phyloP scores from a whole-genome alignment of 78 protist species.

The Polysphondylium violaceum region DNA sequence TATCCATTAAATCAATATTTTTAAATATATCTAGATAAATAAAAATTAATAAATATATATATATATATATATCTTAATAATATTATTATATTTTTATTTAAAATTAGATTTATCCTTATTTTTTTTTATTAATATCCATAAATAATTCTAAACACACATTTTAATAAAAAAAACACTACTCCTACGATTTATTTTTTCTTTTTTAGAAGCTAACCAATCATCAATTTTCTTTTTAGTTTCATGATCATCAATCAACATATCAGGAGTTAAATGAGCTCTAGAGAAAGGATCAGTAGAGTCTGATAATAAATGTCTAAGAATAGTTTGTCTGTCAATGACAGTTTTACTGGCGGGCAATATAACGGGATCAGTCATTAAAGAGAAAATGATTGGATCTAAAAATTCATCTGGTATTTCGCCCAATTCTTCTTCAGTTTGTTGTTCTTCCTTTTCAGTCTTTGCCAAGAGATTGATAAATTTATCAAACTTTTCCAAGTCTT shows the following conservation, averaged over 20 bases:
- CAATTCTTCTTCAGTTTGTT: constrained; percentile 58
- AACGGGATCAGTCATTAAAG: constrained; percentile 86
- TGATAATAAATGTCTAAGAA: constrained; percentile 61
- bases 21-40: too few relatives aligned
- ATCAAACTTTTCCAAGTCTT: constrained; percentile 25
- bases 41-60: too few relatives aligned
- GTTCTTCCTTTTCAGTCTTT: constrained; percentile 16
- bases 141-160: too few relatives aligned
- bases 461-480: constrained; percentile 37
- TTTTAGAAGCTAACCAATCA: constrained; percentile 33
- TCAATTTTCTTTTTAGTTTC: constrained; percentile 60
- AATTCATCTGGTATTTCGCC: constrained; percentile 85
- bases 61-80: too few relatives aligned
- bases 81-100: too few relatives aligned
- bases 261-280: constrained; percentile 55
- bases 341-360: constrained; percentile 70
- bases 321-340: constrained; percentile 72
- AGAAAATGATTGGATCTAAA: constrained; percentile 75
- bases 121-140: too few relatives aligned
- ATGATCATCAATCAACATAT: constrained; percentile 58
- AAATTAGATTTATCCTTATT: too few relatives aligned
- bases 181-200: too few relatives aligned
- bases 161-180: too few relatives aligned
- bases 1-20: background rate
- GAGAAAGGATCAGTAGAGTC: constrained; percentile 87